phyloP scores from a whole-genome alignment of 345 rosid genomes.

The Erodium maritimum region DNA sequence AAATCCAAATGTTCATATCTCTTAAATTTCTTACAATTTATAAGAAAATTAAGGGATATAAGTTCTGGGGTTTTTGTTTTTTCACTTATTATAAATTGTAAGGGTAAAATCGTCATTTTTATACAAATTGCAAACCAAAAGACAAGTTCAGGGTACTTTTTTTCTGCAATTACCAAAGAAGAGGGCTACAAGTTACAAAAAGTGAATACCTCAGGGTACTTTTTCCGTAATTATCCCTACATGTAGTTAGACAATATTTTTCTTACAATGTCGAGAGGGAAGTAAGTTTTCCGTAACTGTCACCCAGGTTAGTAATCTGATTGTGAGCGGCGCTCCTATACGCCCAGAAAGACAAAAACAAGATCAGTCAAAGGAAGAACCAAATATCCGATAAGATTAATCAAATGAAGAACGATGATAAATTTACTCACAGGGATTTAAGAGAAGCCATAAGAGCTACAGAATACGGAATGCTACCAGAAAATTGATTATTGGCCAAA shows the following conservation, averaged over 20 bases:
- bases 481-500: slow-evolving; percentile 66
- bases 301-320: slow-evolving; percentile 46
- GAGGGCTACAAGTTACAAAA: too few relatives aligned
- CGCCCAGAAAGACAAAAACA: slow-evolving; percentile 8
- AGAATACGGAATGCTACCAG: slow-evolving; percentile 39
- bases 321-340: slow-evolving; percentile 75
- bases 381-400: slow-evolving; percentile 4
- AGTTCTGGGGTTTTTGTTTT: too few relatives aligned
- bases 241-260: slow-evolving; percentile 12
- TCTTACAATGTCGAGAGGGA: slow-evolving; percentile 78
- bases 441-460: slow-evolving; percentile 46
- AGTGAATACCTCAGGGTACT: too few relatives aligned
- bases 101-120: too few relatives aligned
- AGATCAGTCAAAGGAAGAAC: slow-evolving; percentile 1
- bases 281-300: slow-evolving; percentile 55
- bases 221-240: too few relatives aligned
- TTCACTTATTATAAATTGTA: too few relatives aligned
- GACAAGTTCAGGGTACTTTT: too few relatives aligned
- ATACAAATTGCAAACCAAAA: too few relatives aligned
- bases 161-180: too few relatives aligned
- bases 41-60: too few relatives aligned
- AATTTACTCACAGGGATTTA: slow-evolving; percentile 62
- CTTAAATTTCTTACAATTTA: too few relatives aligned
- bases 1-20: too few relatives aligned
- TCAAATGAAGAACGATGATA: slow-evolving; percentile 10